phyloP scores from a whole-genome alignment of 106 monocot species.

The Dendrobium nobile region DNA sequence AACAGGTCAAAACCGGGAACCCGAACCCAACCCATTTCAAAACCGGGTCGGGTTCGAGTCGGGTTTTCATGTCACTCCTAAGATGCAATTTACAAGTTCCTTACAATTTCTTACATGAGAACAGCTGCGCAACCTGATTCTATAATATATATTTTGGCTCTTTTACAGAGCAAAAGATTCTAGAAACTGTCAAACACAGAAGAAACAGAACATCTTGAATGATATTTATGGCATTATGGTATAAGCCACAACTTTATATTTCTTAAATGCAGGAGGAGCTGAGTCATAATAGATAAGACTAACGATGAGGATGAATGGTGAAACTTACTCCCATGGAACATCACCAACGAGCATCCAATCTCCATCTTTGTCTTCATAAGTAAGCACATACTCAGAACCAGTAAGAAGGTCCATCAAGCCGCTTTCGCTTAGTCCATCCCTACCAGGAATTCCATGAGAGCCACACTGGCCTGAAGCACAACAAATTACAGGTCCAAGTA shows the following conservation, averaged over 20 bases:
- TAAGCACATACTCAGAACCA: slow-evolving; percentile 49
- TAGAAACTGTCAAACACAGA: neutral
- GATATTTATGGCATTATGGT: neutral
- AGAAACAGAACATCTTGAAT: neutral
- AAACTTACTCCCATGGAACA: slow-evolving; percentile 32
- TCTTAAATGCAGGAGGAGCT: no score
- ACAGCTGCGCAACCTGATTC: neutral
- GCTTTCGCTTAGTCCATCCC: slow-evolving; percentile 40
- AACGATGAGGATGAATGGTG: neutral
- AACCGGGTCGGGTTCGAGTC: no score
- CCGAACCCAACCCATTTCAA: no score
- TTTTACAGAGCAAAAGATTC: neutral
- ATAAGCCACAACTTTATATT: neutral
- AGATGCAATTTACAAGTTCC: no score
- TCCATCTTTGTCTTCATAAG: slow-evolving; percentile 36
- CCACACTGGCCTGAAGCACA: slow-evolving; percentile 52
- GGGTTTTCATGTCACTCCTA: no score
- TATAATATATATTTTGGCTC: neutral
- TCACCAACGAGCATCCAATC: slow-evolving; percentile 30
- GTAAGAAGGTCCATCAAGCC: slow-evolving; percentile 41
- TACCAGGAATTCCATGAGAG: slow-evolving; percentile 32
- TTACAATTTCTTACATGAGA: no score
- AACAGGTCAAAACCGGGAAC: no score
- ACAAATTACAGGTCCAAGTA: slow-evolving; percentile 16
- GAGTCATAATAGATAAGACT: neutral